Evolutionary conservation across 345 rosid species (phyloP), one percentile per base, ranked within the genome.

Genomic region (Bruguiera gymnorhiza): DNA sequence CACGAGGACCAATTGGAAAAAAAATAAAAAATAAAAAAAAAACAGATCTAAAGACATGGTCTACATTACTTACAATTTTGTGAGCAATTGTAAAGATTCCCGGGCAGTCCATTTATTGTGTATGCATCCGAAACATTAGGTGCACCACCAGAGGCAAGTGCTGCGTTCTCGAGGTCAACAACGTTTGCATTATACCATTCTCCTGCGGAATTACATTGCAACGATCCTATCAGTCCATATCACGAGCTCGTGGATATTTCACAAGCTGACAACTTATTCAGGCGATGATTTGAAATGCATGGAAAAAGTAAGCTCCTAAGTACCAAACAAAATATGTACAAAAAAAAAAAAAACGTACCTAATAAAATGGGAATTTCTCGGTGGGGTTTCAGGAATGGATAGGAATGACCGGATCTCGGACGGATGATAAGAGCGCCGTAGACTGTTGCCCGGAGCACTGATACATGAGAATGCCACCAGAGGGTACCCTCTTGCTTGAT

Each of bases 181-280:
- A 86, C 85, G 66, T 90, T 83, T 6, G 90, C 89, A 53, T 92
- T 88, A 97, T 97, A 88, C 97, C 97, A 95, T 79, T 92, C 97
- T 36, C 97, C 95, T 93, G 78, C 73, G 55, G 36, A 0, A 21
- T 29, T 29, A 3, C 20, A 11, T n/a, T 3, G 20, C 15, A 64
- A 37, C 23, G 20, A 27, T 26, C 21, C 23, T 21, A 23, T 53
- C 24, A 53, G 10, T 39, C 0, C 15, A 11, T 39, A 39, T 39
- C 16, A 39, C 15, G 15, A 10, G 6, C 15, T 34, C 15, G 46
- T 2, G 15, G 46, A 39, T 10, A 39, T 39, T 39, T 39, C 46
- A 39, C 15, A 10, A 9, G 46, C 46, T 11, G 3, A 39, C 37
- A 39, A 39, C 15, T 10, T 10, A 39, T 39, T 9, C 46, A 39